phyloP scores from a whole-genome alignment of 129 eudicot genomes.

The carrot (Daucus carota) region DNA sequence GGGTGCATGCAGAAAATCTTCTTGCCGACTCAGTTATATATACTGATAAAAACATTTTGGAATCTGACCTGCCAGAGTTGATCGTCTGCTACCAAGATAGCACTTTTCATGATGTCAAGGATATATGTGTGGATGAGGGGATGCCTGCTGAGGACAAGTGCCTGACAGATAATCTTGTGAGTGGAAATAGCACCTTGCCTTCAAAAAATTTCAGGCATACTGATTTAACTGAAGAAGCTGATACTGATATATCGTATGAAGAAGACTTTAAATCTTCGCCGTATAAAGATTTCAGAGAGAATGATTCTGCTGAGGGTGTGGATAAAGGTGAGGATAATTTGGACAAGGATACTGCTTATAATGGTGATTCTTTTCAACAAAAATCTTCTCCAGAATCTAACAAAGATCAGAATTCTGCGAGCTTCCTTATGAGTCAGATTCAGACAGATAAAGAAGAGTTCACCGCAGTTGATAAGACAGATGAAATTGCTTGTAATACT shows the following conservation, averaged over 20 bases:
- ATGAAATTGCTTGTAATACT: too few relatives aligned
- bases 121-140: constrained; percentile 79
- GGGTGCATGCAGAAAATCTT: constrained; percentile 18
- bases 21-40: constrained; percentile 32
- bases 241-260: constrained; percentile 17
- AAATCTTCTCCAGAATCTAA: constrained; percentile 20
- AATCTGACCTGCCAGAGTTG: constrained; percentile 62
- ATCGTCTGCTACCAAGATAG: constrained; percentile 57
- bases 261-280: constrained; percentile 31
- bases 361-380: constrained; percentile 9
- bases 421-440: too few relatives aligned
- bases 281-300: constrained; percentile 15
- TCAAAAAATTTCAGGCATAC: constrained; percentile 13
- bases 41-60: constrained; percentile 54
- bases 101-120: constrained; percentile 48
- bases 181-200: constrained; percentile 12
- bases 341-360: constrained; percentile 18
- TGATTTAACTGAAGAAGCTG: constrained; percentile 21
- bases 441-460: too few relatives aligned
- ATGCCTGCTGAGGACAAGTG: constrained; percentile 34
- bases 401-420: too few relatives aligned
- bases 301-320: constrained; percentile 20
- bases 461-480: too few relatives aligned
- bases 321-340: constrained; percentile 20
- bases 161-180: constrained; percentile 19